Conservation (phyloP, 2,329 filamentous ascomycete species). For the Ambrosiella beaveri region DNA sequence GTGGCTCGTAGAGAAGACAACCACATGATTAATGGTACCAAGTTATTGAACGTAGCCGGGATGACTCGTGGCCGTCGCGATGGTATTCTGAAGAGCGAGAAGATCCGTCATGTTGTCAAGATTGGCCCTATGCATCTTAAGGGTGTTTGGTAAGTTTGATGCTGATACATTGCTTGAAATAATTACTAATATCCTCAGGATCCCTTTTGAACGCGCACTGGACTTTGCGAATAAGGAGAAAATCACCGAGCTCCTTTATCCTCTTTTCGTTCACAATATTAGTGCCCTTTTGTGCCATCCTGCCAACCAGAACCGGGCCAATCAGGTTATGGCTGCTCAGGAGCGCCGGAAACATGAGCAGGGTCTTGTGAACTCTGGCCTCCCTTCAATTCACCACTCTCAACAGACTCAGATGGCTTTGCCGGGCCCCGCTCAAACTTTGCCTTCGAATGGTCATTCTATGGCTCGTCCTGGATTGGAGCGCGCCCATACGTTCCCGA, state of each 20-base stretch:
- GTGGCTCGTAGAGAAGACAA: slow-evolving; percentile 92
- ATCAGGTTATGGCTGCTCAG: slow-evolving; percentile 72
- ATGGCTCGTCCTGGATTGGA: slow-evolving; percentile 63
- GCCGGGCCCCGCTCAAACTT: slow-evolving; percentile 34
- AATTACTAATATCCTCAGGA: slow-evolving; percentile 38
- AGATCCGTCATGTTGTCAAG: slow-evolving; percentile 90
- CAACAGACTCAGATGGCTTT: slow-evolving; percentile 42
- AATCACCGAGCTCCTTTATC: slow-evolving; percentile 88
- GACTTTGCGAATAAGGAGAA: slow-evolving; percentile 99
- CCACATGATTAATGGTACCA: slow-evolving; percentile 98
- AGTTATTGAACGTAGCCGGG: slow-evolving; percentile 87
- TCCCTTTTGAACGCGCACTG: slow-evolving; percentile 90
- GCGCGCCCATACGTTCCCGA: slow-evolving; percentile 81
- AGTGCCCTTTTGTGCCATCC: slow-evolving; percentile 86
- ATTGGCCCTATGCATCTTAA: slow-evolving; percentile 99
- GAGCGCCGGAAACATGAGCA: slow-evolving; percentile 60
- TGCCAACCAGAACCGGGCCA: slow-evolving; percentile 66
- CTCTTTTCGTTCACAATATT: slow-evolving; percentile 94
- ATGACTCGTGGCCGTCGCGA: slow-evolving; percentile 95
- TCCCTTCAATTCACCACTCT: slow-evolving; percentile 49
- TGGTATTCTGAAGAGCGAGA: slow-evolving; percentile 95
- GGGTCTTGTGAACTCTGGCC: slow-evolving; percentile 39
- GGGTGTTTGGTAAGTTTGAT: slow-evolving; percentile 63
- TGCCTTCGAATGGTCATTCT: slow-evolving; percentile 46
- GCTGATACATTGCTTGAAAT: not conserved